These are phyloP conservation scores for Yamadazyma taylorii DNA, from an alignment of 1,139 yeast genomes.

Conservation along the genomic window DNA sequence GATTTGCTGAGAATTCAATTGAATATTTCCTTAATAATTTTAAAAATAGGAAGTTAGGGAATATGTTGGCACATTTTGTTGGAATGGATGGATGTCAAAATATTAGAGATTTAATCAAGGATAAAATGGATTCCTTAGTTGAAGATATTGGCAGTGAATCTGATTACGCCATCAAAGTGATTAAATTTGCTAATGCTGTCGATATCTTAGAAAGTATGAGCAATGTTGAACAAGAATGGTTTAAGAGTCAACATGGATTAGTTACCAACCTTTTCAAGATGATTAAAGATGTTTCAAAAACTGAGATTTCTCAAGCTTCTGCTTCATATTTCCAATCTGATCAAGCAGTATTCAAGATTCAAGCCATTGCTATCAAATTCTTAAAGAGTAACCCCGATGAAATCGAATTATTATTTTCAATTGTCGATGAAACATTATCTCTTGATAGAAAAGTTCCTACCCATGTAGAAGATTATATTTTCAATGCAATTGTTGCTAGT, in stretches of 20 bases:
- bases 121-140: conserved; percentile 44
- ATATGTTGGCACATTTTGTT: conserved; percentile 62
- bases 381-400: conserved; percentile 36
- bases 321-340: conserved; percentile 71
- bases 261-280: conserved; percentile 48
- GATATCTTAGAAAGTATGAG: conserved; percentile 61
- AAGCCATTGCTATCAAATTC: conserved; percentile 50
- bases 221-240: conserved; percentile 61
- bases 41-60: conserved; percentile 68
- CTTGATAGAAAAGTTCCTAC: conserved; percentile 50
- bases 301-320: conserved; percentile 48
- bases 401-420: conserved; percentile 40
- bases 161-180: conserved; percentile 53
- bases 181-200: conserved; percentile 68
- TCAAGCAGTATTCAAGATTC: conserved; percentile 67
- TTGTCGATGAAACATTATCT: conserved; percentile 50
- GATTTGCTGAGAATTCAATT: conserved; percentile 77
- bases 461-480: conserved; percentile 57
- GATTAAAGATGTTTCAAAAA: conserved; percentile 28
- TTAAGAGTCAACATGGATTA: conserved; percentile 50
- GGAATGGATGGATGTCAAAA: conserved; percentile 58
- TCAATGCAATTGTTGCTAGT: conserved; percentile 54
- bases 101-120: conserved; percentile 55
- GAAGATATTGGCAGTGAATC: conserved; percentile 45
- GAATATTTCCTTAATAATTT: conserved; percentile 70